Percentiles rank a stretch among this genome's conserved stretches.
phyloP scores from a whole-genome alignment of 768 basidiomycete genomes.

The Phanerochaete sordida region DNA sequence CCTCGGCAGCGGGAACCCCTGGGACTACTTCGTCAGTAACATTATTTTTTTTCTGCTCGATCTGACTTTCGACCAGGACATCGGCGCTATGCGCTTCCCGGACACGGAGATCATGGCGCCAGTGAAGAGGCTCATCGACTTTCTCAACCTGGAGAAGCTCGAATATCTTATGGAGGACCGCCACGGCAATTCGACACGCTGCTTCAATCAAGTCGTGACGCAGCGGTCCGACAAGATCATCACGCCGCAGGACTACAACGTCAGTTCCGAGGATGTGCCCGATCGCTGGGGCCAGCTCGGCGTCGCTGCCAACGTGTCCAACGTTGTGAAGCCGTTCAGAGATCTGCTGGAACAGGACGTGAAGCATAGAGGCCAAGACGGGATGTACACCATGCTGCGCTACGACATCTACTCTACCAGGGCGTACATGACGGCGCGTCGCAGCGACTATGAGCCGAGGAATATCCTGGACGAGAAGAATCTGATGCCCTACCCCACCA shows the following conservation, averaged over 20 bases:
- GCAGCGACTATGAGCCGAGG: background rate
- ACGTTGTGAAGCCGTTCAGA: background rate
- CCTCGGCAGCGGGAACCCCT: background rate
- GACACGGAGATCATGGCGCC: conserved; percentile 16
- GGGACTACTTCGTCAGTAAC: background rate
- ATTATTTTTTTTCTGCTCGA: background rate
- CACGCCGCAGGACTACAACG: background rate
- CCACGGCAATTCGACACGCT: background rate
- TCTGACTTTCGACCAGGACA: conserved; percentile 10
- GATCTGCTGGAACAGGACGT: background rate
- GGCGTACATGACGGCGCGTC: conserved; percentile 10
- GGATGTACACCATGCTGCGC: conserved; percentile 6
- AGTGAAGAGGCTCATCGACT: conserved; percentile 13
- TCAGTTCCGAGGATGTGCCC: background rate
- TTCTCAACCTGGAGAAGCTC: background rate
- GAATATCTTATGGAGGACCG: background rate
- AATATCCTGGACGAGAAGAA: background rate
- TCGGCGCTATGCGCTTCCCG: conserved; percentile 23
- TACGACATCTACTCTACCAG: conserved; percentile 14
- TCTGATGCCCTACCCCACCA: conserved; percentile 1
- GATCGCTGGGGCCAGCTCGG: background rate
- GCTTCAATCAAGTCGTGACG: background rate
- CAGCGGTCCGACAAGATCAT: background rate
- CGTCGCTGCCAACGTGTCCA: background rate
- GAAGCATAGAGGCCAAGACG: background rate